These are phyloP conservation scores for Dryas octopetala DNA, from an alignment of 306 rosid genomes.

Conservation along the genomic window DNA sequence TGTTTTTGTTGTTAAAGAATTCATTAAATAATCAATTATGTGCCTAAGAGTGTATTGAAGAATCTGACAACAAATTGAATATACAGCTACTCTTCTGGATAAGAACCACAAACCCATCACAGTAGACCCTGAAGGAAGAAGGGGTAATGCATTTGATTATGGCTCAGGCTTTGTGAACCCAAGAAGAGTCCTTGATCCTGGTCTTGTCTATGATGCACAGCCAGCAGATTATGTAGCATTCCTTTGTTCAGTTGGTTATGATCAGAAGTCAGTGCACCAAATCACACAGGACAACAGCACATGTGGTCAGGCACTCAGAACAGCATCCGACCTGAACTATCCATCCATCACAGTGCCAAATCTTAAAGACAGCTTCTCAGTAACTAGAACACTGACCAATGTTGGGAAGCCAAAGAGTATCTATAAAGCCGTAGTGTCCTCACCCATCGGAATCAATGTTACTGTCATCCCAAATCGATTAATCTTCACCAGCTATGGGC, in stretches of 20 bases:
- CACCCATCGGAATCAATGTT: constrained; percentile 67
- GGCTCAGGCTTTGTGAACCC: constrained; percentile 86
- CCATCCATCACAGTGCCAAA: constrained; percentile 70
- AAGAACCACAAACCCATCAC: constrained; percentile 49
- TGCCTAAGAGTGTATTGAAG: not conserved
- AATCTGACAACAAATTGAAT: constrained; percentile 33
- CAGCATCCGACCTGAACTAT: constrained; percentile 64
- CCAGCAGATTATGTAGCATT: constrained; percentile 54
- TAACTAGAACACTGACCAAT: constrained; percentile 64
- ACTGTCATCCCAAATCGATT: constrained; percentile 57
- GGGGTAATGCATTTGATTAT: constrained; percentile 66
- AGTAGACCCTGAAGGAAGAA: constrained; percentile 61
- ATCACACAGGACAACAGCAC: constrained; percentile 69
- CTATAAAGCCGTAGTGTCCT: constrained; percentile 47
- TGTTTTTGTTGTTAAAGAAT: not conserved
- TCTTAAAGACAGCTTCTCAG: constrained; percentile 52
- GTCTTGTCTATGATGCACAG: constrained; percentile 59
- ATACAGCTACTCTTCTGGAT: constrained; percentile 72
- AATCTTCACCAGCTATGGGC: constrained; percentile 46
- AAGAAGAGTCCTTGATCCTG: constrained; percentile 62
- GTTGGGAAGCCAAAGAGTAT: constrained; percentile 58
- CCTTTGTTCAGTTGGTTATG: constrained; percentile 74
- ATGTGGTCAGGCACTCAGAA: constrained; percentile 46
- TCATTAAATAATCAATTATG: not conserved
- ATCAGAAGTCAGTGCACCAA: constrained; percentile 52